Evolutionary conservation across 1,139 yeast genomes (phyloP).

Genomic region (Geotrichum klebahnii): DNA sequence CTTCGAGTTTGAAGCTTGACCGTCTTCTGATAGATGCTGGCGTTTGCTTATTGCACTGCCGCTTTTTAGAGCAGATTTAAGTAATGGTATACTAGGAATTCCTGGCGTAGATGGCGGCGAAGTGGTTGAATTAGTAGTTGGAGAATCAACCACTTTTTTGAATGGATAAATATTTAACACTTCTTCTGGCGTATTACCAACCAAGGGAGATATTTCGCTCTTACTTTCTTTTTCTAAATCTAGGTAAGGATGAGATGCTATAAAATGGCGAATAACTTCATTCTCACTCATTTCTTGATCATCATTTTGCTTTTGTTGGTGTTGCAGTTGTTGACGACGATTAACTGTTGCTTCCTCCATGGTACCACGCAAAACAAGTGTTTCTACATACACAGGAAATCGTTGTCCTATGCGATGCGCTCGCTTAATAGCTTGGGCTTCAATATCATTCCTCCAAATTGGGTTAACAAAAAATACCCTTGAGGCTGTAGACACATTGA

Average conservation of each 20-base stretch:
- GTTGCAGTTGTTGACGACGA: conserved; percentile 6
- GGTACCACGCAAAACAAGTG: conserved; percentile 56
- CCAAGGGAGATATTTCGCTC: conserved; percentile 1
- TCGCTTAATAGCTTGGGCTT: conserved; percentile 70
- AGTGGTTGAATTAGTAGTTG: not conserved
- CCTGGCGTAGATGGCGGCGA: not conserved
- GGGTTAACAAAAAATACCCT: conserved; percentile 65
- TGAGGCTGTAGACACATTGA: conserved; percentile 64
- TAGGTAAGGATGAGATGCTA: conserved; percentile 17
- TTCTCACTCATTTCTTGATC: conserved; percentile 12
- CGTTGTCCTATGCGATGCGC: conserved; percentile 70
- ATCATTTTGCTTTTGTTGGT: not conserved
- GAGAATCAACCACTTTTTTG: not conserved
- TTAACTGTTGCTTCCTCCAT: conserved; percentile 59
- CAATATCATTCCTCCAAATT: conserved; percentile 64
- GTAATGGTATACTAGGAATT: not conserved
- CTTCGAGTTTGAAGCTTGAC: not conserved
- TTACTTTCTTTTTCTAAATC: not conserved
- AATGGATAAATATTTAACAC: conserved; percentile 1
- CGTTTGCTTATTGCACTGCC: not conserved
- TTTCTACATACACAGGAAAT: conserved; percentile 58
- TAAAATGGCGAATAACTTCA: conserved; percentile 10
- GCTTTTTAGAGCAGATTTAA: not conserved
- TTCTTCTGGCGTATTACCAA: not conserved
- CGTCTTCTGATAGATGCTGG: not conserved